These are phyloP conservation scores for Acacia confusa DNA, from an alignment of 306 rosid genomes.

Conservation along the genomic window DNA sequence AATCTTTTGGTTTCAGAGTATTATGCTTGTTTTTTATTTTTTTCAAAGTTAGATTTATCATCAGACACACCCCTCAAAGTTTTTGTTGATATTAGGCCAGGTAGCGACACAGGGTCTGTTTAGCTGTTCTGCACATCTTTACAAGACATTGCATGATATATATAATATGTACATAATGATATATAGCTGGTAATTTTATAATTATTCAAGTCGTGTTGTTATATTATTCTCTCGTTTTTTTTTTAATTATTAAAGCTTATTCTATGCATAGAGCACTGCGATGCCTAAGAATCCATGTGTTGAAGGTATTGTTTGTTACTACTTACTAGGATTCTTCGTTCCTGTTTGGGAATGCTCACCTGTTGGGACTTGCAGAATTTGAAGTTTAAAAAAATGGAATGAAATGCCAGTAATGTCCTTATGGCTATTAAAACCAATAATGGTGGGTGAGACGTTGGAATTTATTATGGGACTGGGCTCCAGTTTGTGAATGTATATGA, in stretches of 20 bases:
- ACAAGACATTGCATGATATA: constrained; percentile 37
- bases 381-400: background rate
- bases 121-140: constrained; percentile 58
- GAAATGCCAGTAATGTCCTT: constrained; percentile 3
- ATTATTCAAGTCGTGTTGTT: constrained; percentile 13
- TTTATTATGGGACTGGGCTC: background rate
- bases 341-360: constrained; percentile 12
- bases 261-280: constrained; percentile 5
- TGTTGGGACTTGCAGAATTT: background rate
- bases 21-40: background rate
- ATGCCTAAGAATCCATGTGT: constrained; percentile 28
- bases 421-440: background rate
- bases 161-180: constrained; percentile 60
- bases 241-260: background rate
- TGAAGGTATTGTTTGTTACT: background rate
- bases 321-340: constrained; percentile 11
- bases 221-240: background rate
- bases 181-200: constrained; percentile 43
- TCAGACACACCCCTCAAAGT: constrained; percentile 38
- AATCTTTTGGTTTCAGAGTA: constrained; percentile 31
- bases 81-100: constrained; percentile 61
- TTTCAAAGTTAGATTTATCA: background rate
- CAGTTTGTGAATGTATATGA: background rate
- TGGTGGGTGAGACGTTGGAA: constrained; percentile 10
- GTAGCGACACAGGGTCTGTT: constrained; percentile 66